phyloP scores from a whole-genome alignment of 2,329 filamentous ascomycete species.

The Elsinoe perseae region DNA sequence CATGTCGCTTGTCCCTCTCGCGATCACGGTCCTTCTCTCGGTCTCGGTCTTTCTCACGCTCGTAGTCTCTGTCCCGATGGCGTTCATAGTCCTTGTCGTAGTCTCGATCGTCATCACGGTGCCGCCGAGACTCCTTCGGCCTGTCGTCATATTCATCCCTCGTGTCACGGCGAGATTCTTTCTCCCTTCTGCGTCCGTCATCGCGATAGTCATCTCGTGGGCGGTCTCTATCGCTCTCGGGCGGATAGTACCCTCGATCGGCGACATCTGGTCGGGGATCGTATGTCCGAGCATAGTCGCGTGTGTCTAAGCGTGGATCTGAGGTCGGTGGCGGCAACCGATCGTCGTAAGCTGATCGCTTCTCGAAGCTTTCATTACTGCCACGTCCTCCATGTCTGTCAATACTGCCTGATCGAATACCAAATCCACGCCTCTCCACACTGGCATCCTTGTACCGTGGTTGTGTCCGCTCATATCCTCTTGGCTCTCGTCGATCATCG shows the following conservation, averaged over 20 bases:
- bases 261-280: background rate
- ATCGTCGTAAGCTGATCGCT: conserved; percentile 26
- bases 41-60: conserved; percentile 22
- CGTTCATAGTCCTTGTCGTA: conserved; percentile 17
- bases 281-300: conserved; percentile 14
- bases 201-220: conserved; percentile 6
- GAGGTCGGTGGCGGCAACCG: conserved; percentile 15
- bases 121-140: background rate
- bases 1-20: conserved; percentile 26
- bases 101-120: conserved; percentile 17
- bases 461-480: conserved; percentile 29
- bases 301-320: conserved; percentile 6
- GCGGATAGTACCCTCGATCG: conserved; percentile 2
- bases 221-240: conserved; percentile 1
- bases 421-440: conserved; percentile 41
- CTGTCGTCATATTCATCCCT: conserved; percentile 13
- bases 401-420: conserved; percentile 32
- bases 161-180: conserved; percentile 8
- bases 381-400: conserved; percentile 24
- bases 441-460: conserved; percentile 35
- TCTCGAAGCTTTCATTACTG: conserved; percentile 37
- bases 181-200: conserved; percentile 6
- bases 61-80: conserved; percentile 19
- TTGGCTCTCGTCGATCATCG: conserved; percentile 36
- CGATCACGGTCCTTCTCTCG: conserved; percentile 24